phyloP scores from a whole-genome alignment of 2,329 filamentous ascomycete genomes.

The Berkeleyomyces basicola region DNA sequence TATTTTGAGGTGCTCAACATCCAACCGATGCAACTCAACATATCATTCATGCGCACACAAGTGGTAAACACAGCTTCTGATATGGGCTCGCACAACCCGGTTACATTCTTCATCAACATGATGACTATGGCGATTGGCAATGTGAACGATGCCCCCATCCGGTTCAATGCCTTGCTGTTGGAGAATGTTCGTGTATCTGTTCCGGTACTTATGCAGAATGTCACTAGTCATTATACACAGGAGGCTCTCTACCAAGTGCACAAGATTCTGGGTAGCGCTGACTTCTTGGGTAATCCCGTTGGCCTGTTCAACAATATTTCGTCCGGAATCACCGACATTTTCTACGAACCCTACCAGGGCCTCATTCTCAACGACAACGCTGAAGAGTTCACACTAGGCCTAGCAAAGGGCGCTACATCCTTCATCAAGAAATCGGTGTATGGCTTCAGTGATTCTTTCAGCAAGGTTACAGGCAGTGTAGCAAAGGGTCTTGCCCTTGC shows the following conservation, averaged over 20 bases:
- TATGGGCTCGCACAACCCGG: conserved; percentile 71
- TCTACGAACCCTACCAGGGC: conserved; percentile 97
- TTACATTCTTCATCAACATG: conserved; percentile 98
- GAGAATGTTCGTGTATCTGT: conserved; percentile 91
- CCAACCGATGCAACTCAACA: conserved; percentile 92
- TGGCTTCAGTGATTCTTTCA: conserved; percentile 91
- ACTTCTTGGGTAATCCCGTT: conserved; percentile 94
- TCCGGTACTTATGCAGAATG: conserved; percentile 64
- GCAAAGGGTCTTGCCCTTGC: conserved; percentile 92
- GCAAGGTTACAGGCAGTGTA: conserved; percentile 92
- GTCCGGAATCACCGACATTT: conserved; percentile 92
- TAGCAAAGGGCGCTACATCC: conserved; percentile 89
- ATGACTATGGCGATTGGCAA: conserved; percentile 99
- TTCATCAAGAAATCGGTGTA: conserved; percentile 99
- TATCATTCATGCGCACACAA: conserved; percentile 94
- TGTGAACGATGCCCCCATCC: conserved; percentile 90
- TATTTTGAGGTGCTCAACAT: conserved; percentile 97
- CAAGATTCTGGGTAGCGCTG: conserved; percentile 89
- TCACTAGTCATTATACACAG: conserved; percentile 91
- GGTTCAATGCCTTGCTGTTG: conserved; percentile 81
- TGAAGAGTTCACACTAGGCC: conserved; percentile 85
- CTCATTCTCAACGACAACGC: conserved; percentile 91
- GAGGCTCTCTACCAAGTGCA: conserved; percentile 92
- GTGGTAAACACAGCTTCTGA: conserved; percentile 93
- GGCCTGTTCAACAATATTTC: conserved; percentile 97